Percentiles rank a stretch among this genome's conserved stretches.
Evolutionary conservation across 495 filamentous ascomycete species (phyloP).

Genomic region (Glonium stellatum): DNA sequence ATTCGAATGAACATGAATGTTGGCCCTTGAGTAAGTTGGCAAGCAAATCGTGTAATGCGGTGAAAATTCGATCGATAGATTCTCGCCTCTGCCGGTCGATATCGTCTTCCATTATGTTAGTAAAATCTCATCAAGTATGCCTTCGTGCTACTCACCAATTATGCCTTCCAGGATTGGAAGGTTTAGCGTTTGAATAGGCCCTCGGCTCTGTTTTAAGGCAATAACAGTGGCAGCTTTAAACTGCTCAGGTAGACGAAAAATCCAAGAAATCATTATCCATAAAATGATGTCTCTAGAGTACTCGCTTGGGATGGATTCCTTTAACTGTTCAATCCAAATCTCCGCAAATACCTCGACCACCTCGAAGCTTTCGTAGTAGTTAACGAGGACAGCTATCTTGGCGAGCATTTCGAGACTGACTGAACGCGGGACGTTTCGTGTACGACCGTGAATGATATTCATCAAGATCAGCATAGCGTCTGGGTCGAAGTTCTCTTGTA

Average conservation of each 20-base stretch:
- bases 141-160: background rate
- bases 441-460: constrained; percentile 46
- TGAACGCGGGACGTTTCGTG: constrained; percentile 36
- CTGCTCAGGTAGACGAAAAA: constrained; percentile 25
- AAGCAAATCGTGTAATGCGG: background rate
- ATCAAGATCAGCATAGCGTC: constrained; percentile 44
- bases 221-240: constrained; percentile 8
- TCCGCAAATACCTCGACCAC: constrained; percentile 39
- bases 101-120: background rate
- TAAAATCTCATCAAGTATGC: background rate
- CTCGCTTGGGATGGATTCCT: constrained; percentile 13
- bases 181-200: constrained; percentile 4
- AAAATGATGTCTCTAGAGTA: constrained; percentile 33
- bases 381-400: constrained; percentile 45
- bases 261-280: constrained; percentile 40
- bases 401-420: constrained; percentile 43
- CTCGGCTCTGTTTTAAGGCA: constrained; percentile 5
- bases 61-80: background rate
- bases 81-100: background rate
- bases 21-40: background rate
- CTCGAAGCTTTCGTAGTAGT: constrained; percentile 46
- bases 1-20: background rate
- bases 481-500: constrained; percentile 37
- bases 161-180: constrained; percentile 6
- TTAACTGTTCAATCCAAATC: constrained; percentile 39